These are phyloP conservation scores for Trichoderma sp. DNA, from an alignment of 2,329 filamentous ascomycete genomes.

Conservation along the genomic window DNA sequence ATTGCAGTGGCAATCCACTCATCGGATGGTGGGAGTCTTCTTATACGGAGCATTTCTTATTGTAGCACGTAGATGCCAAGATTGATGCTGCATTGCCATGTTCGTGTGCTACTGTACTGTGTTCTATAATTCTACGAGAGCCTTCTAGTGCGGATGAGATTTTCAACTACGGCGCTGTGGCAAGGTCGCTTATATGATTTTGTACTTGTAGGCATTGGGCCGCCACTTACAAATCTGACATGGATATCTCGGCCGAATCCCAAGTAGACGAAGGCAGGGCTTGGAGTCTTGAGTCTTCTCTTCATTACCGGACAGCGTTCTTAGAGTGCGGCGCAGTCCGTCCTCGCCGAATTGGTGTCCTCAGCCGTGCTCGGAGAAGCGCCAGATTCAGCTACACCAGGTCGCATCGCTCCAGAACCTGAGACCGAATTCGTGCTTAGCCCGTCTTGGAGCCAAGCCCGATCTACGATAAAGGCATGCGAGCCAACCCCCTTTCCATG, in stretches of 20 bases:
- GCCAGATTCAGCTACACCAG: not conserved
- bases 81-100: too few relatives aligned
- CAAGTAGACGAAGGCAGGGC: not conserved
- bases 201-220: not conserved
- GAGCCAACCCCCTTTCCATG: not conserved
- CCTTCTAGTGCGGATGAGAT: not conserved
- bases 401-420: constrained; percentile 2
- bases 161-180: not conserved
- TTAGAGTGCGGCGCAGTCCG: not conserved
- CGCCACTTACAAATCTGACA: not conserved
- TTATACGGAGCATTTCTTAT: not conserved
- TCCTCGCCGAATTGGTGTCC: not conserved
- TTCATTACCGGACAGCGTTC: not conserved
- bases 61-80: not conserved
- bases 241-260: not conserved
- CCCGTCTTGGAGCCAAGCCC: constrained; percentile 11
- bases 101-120: not conserved
- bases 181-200: not conserved
- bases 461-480: constrained; percentile 13
- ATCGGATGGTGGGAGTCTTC: not conserved
- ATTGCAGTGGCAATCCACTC: not conserved
- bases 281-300: not conserved
- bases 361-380: not conserved
- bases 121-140: not conserved
- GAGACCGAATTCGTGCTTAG: constrained; percentile 12